phyloP scores from a whole-genome alignment of 78 protist species.

The Dictyostelium brefeldianum region DNA sequence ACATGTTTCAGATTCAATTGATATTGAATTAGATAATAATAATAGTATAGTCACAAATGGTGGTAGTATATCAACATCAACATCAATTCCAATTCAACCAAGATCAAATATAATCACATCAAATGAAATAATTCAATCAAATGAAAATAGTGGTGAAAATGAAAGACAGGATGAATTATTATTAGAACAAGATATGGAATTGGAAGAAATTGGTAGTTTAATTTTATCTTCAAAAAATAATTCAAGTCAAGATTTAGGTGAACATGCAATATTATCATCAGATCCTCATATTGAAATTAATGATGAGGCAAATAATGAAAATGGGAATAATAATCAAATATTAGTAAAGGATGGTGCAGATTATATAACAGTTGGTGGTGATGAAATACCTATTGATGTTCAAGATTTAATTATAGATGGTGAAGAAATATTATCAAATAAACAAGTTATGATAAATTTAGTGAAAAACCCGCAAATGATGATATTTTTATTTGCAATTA shows the following conservation, averaged over 20 bases:
- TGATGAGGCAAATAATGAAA: not conserved
- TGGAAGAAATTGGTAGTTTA: conserved; percentile 12
- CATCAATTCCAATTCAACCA: no score
- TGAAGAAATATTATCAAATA: not conserved
- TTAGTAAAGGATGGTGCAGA: conserved; percentile 17
- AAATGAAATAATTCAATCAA: conserved; percentile 3
- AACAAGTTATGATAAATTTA: not conserved
- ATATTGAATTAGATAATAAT: no score
- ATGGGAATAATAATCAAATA: not conserved
- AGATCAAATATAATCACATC: conserved; percentile 13
- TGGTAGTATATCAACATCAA: not conserved
- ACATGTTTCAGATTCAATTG: no score
- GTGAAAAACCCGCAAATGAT: not conserved
- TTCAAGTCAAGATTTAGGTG: not conserved
- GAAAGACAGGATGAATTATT: not conserved
- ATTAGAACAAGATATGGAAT: conserved; percentile 7
- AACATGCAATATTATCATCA: not conserved
- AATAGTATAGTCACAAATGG: not conserved
- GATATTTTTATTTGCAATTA: conserved; percentile 22
- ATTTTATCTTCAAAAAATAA: conserved; percentile 9
- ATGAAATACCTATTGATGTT: not conserved
- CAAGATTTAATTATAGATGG: not conserved
- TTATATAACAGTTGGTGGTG: not conserved
- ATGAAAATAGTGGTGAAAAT: not conserved
- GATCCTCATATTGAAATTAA: not conserved